Evolutionary conservation across 345 rosid genomes (phyloP).

Genomic region (Citrus inodora): DNA sequence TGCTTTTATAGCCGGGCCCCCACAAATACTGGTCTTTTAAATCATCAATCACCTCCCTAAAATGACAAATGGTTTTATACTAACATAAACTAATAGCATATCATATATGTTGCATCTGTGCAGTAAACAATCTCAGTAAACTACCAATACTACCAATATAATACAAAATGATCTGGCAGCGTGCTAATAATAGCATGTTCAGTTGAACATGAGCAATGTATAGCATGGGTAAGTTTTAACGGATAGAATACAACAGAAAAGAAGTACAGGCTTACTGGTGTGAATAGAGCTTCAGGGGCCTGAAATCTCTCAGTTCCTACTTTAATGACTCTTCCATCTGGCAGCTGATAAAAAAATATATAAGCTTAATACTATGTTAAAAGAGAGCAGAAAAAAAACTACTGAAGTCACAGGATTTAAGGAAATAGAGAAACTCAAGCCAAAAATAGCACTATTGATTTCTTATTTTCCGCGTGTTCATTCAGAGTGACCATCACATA

Average conservation of each 20-base stretch:
- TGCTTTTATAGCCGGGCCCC: background rate
- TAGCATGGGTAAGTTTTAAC: background rate
- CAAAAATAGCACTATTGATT: background rate
- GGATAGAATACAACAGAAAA: background rate
- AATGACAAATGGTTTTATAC: background rate
- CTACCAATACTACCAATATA: constrained; percentile 9
- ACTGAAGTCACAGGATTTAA: background rate
- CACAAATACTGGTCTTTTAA: background rate
- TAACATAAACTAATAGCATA: background rate
- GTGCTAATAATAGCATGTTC: background rate
- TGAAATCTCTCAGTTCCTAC: constrained; percentile 99
- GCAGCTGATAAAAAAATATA: constrained; percentile 55
- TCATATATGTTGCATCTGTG: background rate
- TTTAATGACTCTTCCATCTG: constrained; percentile 94
- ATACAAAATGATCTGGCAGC: background rate
- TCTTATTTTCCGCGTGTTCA: background rate
- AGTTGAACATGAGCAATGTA: background rate
- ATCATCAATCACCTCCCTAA: background rate
- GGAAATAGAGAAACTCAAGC: background rate
- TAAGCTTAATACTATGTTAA: background rate
- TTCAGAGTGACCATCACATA: background rate
- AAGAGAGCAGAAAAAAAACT: background rate
- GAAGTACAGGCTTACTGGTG: constrained; percentile 60
- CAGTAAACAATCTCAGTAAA: background rate
- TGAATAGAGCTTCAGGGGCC: constrained; percentile 97